These are phyloP conservation scores for Aureobasidium sp. DNA, from an alignment of 2,329 filamentous ascomycete genomes.

Conservation along the genomic window DNA sequence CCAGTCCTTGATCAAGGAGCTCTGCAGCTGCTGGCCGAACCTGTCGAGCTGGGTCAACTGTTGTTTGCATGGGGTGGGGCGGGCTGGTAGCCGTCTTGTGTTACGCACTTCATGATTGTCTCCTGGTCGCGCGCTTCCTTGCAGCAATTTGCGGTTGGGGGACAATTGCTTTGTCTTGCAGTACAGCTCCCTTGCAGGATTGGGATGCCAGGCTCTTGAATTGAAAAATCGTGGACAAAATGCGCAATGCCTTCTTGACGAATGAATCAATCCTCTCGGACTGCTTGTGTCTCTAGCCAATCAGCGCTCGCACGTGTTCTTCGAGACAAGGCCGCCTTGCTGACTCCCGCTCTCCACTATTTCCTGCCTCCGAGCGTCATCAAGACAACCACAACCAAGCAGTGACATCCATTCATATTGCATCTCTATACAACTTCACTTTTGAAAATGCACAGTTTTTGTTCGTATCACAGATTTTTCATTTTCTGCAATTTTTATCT, in stretches of 20 bases:
- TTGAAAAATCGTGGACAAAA: not conserved
- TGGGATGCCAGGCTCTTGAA: not conserved
- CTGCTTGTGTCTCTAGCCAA: not conserved
- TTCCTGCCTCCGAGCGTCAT: not conserved
- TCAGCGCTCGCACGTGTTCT: slow-evolving; percentile 5
- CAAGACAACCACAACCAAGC: not conserved
- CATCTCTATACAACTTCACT: not conserved
- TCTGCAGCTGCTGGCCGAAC: slow-evolving; percentile 95
- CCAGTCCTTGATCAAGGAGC: slow-evolving; percentile 93
- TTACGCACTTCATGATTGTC: slow-evolving; percentile 5
- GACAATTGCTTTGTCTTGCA: not conserved
- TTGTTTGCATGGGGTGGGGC: not conserved
- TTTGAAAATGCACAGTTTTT: not conserved
- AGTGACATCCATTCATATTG: not conserved
- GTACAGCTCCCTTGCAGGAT: not conserved
- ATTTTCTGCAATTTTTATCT: not conserved
- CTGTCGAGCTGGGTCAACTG: slow-evolving; percentile 28
- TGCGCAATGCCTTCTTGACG: not conserved
- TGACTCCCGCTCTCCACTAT: not conserved
- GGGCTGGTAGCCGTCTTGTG: not conserved
- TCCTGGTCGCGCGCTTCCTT: not conserved
- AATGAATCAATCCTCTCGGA: not conserved
- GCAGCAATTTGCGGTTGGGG: not conserved
- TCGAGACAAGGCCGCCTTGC: not conserved
- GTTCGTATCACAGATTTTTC: not conserved